A percentile compares a stretch with the other conserved stretches of the same genome.
These are phyloP conservation scores for Sporopachydermia lactativora DNA, from an alignment of 805 yeast genomes.

Conservation along the genomic window DNA sequence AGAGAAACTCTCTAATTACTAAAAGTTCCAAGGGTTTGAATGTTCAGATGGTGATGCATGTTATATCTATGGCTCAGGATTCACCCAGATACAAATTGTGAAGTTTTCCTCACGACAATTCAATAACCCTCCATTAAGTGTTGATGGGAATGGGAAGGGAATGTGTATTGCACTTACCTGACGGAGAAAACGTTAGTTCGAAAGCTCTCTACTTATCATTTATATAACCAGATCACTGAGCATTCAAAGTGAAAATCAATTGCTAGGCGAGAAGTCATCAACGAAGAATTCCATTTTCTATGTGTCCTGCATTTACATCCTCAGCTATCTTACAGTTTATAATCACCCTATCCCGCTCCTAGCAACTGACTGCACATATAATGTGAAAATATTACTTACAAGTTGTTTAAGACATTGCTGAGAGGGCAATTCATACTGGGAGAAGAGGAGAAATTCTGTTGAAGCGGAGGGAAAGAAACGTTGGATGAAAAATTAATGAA, in stretches of 20 bases:
- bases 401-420: not conserved
- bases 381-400: not conserved
- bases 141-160: too few relatives aligned
- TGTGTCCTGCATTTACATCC: conserved; percentile 70
- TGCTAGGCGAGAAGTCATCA: conserved; percentile 32
- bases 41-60: conserved; percentile 98
- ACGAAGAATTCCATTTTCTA: conserved; percentile 61
- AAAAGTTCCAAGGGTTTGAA: conserved; percentile 5
- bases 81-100: conserved; percentile 22
- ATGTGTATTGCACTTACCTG: too few relatives aligned
- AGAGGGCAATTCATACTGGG: conserved; percentile 9
- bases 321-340: conserved; percentile 32
- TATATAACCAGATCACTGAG: conserved; percentile 7
- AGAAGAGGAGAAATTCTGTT: conserved; percentile 19
- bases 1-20: conserved; percentile 4
- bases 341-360: not conserved
- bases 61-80: conserved; percentile 70
- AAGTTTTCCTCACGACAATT: conserved; percentile 13
- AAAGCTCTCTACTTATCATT: too few relatives aligned
- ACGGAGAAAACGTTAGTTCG: too few relatives aligned
- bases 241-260: conserved; percentile 3
- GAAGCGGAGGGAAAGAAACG: conserved; percentile 6
- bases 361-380: not conserved
- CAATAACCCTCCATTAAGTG: too few relatives aligned
- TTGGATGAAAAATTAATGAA: too few relatives aligned